Base-by-base conservation (phyloP, 192 early-diverging fungal species). In the Entomortierella parvispora region DNA sequence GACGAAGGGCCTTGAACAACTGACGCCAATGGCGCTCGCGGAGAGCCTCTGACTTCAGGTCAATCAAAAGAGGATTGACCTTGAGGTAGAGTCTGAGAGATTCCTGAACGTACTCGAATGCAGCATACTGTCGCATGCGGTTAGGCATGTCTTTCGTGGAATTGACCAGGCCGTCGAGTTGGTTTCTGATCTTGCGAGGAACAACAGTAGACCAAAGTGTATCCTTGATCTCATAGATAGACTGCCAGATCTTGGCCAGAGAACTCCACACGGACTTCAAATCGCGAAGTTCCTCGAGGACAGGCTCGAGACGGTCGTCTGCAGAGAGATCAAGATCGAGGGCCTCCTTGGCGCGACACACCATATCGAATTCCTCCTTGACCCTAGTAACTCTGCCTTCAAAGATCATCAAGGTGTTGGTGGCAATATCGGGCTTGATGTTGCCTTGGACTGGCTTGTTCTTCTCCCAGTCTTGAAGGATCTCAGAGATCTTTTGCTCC, bases 1-100 rank as follows among this genome's bases (percentile, higher is more conserved):
- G 81, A 37, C 91, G 84, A 51, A 99, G 83, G 14, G 82, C 81
- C 83, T 95, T 95, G 78, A 97, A 93, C 40, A 99, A 82, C 77
- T 94, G 93, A 53, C 92, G 90, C 98, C 98, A 99, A 78, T 99
- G 98, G 32, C 98, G 89, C 48, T 98, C 96, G 52, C 95, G 90
- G 50, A 99, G 81, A 1, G 97, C 97, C 58, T 98, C 98, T 0
- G 97, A 98, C 80, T 98, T 98, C 34, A 99, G 86, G 23, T 98
- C 97, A 4, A 90, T 83, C 18, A 99, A 67, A 25, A 94, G 75
- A 0, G 88, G 68, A 80, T 97, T 95, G 25, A 91, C 87, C 83
- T 94, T 93, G 37, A 97, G 82, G 60, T 93, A 88, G 2, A 83
- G 79, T 37, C 92, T 87, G 56, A 99, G 82, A 20, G 88, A 88